Evolutionary conservation across 352 stramenopile genomes (phyloP), one percentile per base, ranked within the genome.

Genomic region (Globisporangium orthogonon): DNA sequence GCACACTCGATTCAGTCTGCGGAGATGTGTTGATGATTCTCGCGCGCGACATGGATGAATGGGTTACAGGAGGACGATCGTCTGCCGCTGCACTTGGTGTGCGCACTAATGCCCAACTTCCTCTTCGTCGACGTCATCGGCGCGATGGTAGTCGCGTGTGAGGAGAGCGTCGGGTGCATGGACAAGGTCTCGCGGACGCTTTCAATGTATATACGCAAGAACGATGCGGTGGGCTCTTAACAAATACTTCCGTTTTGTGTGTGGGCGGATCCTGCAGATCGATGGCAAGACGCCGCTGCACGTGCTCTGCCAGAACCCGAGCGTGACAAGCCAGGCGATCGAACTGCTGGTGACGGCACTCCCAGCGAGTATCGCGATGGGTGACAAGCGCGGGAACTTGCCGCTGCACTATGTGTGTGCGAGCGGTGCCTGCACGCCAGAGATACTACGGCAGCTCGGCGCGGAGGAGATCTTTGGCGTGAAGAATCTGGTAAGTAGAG

Each of bases 101-200:
- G 80, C 18, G 58, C 55, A 0, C 64, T 81, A 45, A 58, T 66
- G 2, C 69, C 74, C 1, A 80, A 76, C 56, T 79, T 77, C n/a
- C 67, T 72, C 31, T 86, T 76, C 31, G 58, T 80, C 15, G 74
- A 87, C 46, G 43, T 85, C 11, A 71, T 90, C n/a, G 74, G 66
- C 10, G 73, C 74, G 57, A 74, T 82, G 66, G 58, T 79, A 2
- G 69, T 68, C 17, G 66, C 60, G 11, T 74, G 72, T 28, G 58
- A 61, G 15, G 69, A 78, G 43, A 76, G 63, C 13, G 60, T 54
- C 7, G 65, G 58, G 0, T 68, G 31, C 29, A 74, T 69, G n/a
- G 69, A 90, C 35, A 72, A 71, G 60, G 77, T 84, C 65, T 15
- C 15, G 37, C 11, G 3, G 11, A 4, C 7, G 28, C 3, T 31